Percentiles rank a stretch among this genome's conserved stretches.
Conservation (phyloP, 2,329 filamentous ascomycete species). For the Microcera coccophila region DNA sequence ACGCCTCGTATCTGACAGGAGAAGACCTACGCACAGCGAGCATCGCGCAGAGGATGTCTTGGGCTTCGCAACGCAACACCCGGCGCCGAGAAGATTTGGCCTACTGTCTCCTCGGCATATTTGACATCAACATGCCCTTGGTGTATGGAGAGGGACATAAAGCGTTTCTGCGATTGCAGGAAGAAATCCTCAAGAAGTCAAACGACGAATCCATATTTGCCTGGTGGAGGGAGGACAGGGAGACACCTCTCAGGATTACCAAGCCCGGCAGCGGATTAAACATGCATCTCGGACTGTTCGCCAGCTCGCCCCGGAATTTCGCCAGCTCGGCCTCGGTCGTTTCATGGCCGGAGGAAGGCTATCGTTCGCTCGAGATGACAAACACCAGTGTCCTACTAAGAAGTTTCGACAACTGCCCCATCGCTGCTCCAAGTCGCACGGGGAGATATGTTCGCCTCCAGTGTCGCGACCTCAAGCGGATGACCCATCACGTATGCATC, state of each 20-base stretch:
- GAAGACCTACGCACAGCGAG: too few species aligned
- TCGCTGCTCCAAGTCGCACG: too few species aligned
- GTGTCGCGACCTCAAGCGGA: too few species aligned
- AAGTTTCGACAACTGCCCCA: too few species aligned
- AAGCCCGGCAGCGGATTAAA: background rate
- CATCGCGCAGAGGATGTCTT: background rate
- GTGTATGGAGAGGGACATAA: conserved; percentile 18
- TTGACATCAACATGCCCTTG: conserved; percentile 18
- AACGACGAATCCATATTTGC: background rate
- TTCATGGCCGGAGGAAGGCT: too few species aligned
- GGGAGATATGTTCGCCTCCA: too few species aligned
- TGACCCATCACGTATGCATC: too few species aligned
- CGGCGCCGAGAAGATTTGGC: conserved; percentile 17
- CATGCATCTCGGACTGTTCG: background rate
- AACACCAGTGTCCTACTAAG: too few species aligned
- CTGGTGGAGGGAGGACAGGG: too few species aligned
- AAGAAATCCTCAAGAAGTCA: conserved; percentile 15
- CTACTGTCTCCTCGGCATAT: conserved; percentile 19
- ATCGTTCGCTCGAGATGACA: too few species aligned
- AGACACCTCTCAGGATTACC: too few species aligned
- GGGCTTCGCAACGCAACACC: conserved; percentile 1
- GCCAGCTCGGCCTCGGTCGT: too few species aligned
- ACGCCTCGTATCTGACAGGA: background rate
- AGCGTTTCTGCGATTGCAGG: conserved; percentile 18
- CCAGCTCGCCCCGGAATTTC: background rate